Percentiles rank a stretch among this genome's conserved stretches.
Conservation (phyloP, 257 asterid genomes). For the Nicotiana tabacum region DNA sequence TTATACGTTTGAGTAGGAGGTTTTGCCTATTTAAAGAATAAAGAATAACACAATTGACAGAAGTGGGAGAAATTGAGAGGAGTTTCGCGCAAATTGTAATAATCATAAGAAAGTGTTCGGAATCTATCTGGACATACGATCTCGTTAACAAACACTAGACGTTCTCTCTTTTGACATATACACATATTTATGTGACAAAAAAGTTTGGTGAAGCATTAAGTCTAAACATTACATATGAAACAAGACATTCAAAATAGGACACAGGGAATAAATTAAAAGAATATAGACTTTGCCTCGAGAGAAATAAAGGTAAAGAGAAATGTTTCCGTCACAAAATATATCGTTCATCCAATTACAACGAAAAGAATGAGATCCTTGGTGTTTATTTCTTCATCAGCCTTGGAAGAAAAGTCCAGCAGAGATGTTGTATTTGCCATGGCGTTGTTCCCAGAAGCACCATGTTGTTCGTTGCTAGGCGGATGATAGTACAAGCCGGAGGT, state of each 20-base stretch:
- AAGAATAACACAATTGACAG: no score
- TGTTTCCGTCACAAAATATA: not conserved
- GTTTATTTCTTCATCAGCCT: not conserved
- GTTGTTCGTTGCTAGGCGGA: not conserved
- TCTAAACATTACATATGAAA: not conserved
- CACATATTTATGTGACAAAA: no score
- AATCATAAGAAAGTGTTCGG: no score
- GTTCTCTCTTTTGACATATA: no score
- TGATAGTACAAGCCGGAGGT: slow-evolving; percentile 6
- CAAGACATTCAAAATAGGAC: not conserved
- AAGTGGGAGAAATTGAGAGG: no score
- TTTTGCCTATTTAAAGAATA: no score
- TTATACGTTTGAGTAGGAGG: no score
- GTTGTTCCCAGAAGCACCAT: not conserved
- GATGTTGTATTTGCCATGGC: not conserved
- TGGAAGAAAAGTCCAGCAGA: not conserved
- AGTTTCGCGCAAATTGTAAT: no score
- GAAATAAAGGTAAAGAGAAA: not conserved
- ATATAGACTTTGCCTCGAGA: not conserved
- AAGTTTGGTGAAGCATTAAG: no score
- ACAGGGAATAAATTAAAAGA: no score
- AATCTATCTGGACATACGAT: no score
- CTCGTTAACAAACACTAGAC: no score
- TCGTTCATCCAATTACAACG: not conserved
- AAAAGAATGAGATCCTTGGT: not conserved